Conservation (phyloP, 768 basidiomycete genomes). For the Boletus subparvulus region DNA sequence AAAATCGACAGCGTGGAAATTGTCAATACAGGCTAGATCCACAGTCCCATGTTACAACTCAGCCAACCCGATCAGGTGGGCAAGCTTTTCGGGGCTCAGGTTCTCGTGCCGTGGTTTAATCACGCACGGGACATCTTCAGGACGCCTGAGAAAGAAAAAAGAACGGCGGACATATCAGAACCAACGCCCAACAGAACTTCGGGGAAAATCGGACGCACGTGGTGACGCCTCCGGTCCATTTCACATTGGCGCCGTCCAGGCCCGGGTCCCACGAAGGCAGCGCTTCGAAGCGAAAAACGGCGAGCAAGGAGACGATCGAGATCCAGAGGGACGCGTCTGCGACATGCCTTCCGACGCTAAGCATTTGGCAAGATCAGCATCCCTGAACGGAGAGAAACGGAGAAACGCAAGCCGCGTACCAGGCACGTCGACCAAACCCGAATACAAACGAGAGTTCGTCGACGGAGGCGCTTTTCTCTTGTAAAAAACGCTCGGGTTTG, state of each 20-base stretch:
- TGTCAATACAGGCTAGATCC: neutral
- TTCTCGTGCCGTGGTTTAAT: constrained; percentile 8
- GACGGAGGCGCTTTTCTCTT: neutral
- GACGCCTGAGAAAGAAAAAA: constrained; percentile 6
- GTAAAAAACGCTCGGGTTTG: constrained; percentile 38
- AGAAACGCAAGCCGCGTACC: neutral
- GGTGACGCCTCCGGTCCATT: constrained; percentile 21
- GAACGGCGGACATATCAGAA: neutral
- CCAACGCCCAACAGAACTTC: neutral
- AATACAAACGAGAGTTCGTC: constrained; percentile 25
- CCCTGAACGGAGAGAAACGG: neutral
- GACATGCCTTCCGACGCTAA: constrained; percentile 44
- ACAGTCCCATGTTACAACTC: constrained; percentile 2
- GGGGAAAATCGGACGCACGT: constrained; percentile 14
- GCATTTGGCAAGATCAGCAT: neutral
- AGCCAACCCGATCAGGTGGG: constrained; percentile 6
- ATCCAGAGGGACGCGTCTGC: constrained; percentile 40
- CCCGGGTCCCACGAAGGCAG: constrained; percentile 17
- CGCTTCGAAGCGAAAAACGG: constrained; percentile 16
- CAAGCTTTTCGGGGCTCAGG: constrained; percentile 12
- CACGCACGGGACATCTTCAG: constrained; percentile 9
- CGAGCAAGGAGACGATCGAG: constrained; percentile 22
- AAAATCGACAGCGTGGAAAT: too few relatives aligned
- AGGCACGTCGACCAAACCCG: constrained; percentile 45
- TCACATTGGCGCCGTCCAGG: constrained; percentile 19